Base-by-base conservation (phyloP, 2,329 filamentous ascomycete genomes). In the Sarocladiaceae sp. region DNA sequence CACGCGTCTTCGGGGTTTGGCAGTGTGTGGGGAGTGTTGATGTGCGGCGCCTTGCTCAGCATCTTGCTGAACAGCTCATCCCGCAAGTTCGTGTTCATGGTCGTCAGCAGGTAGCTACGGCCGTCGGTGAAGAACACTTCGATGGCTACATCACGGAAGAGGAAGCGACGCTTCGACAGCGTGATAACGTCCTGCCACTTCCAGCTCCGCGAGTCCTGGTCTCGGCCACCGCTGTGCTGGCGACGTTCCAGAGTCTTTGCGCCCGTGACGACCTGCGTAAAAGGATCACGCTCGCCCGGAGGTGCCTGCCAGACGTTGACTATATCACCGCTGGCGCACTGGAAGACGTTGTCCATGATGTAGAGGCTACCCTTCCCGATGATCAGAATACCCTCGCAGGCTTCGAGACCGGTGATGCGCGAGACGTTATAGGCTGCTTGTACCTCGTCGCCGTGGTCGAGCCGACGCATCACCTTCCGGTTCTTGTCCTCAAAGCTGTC, bases 61-160 rank as follows among this genome's bases (percentile, higher is more conserved):
- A 99, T 82, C 57, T 87, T 89, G 15, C 78, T 76, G 58, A 89
- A 91, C 3, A 99, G 75, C 53, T 93, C 88, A 63, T 99, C 90
- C 55, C 94, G 82, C 33, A 84, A 75, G 28, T 73, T 71, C 0
- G 87, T 79, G 31, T 87, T 90, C 53, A 91, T 87, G 3, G 91
- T 85, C 0, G 93, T 97, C 53, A 99, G 71, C 15, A 99, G 77
- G 65, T 97, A 99, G 70, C 94, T 99, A 52, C 91, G 86, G 1
- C 94, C 94, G 64, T 99, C 95, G 0, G 91, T 92, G 65, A 99
- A 99, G 72, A 99, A 99, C 2, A 97, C 82, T 64, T 99, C 94
- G n/a, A 97, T 84, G 0, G 90, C 91, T 12, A 99, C 94, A 63
- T 99, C 93, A 23, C 94, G 86, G 69, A 97, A 96, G 3, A 99